Evolutionary conservation across 2,329 filamentous ascomycete genomes (phyloP).

Genomic region (Colletotrichum melonis): DNA sequence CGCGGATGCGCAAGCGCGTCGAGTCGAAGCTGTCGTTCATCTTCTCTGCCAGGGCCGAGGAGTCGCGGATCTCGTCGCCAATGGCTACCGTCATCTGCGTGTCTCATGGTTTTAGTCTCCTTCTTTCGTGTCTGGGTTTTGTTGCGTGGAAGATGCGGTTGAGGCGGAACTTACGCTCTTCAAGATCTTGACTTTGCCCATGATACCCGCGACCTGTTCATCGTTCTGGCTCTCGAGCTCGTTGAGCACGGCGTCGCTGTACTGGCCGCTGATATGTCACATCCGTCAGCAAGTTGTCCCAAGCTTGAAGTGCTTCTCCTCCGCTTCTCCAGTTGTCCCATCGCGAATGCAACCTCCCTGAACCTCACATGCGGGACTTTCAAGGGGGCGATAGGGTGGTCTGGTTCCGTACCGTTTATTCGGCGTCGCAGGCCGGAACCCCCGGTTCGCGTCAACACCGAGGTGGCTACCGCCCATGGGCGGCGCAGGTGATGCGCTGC

Average conservation of each 20-base stretch:
- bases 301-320: not conserved
- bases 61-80: slow-evolving; percentile 94
- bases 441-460: slow-evolving; percentile 46
- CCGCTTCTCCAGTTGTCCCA: not conserved
- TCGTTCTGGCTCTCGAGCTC: slow-evolving; percentile 98
- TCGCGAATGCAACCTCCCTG: not conserved
- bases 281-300: slow-evolving; percentile 3
- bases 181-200: slow-evolving; percentile 87
- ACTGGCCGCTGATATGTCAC: slow-evolving; percentile 75
- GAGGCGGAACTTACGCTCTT: slow-evolving; percentile 77
- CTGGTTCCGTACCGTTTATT: slow-evolving; percentile 68
- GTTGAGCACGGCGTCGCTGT: slow-evolving; percentile 90
- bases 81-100: slow-evolving; percentile 88
- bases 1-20: slow-evolving; percentile 81
- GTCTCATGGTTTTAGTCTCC: slow-evolving; percentile 25
- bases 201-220: slow-evolving; percentile 87
- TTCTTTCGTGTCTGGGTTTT: not conserved
- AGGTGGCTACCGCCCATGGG: slow-evolving; percentile 39
- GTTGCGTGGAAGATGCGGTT: too few relatives aligned
- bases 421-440: slow-evolving; percentile 77
- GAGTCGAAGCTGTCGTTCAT: slow-evolving; percentile 96
- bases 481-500: slow-evolving; percentile 20
- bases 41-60: slow-evolving; percentile 87
- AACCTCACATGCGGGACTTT: too few relatives aligned
- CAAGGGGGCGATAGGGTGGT: not conserved